Base-by-base conservation (phyloP, 371 early-diverging fungal species). In the Mucor racemosus region DNA sequence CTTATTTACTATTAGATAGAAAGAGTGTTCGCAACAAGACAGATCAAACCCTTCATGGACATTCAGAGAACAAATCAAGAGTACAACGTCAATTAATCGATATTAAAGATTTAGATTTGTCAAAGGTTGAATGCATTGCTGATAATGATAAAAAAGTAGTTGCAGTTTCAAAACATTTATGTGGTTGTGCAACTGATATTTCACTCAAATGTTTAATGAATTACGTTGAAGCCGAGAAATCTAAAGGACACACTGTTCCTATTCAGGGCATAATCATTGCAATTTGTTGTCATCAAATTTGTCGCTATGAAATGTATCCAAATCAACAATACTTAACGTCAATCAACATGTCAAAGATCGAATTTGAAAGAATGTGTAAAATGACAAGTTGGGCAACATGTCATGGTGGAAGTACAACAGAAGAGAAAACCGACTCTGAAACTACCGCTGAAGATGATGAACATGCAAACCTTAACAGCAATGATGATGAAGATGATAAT, bases 141-240 rank as follows among this genome's bases (percentile, higher is more conserved):
- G 67, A 72, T 44, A 63, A 69, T 8, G 33, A 74, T 19, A 87
- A 79, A 36, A 79, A 84, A 7, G 77, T 93, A 13, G 88, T 95
- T 3, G 93, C 89, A 4, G 76, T 89, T 41, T 94, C 94, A 14
- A 96, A 96, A 67, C 97, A 96, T 77, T 82, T 96, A 41, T 96
- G 97, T 78, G 97, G 97, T n/a, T 87, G 90, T 19, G 97, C 97
- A 9, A 95, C 97, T 0, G 97, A 96, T 76, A 80, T 95, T 46
- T 91, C 95, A 0, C 76, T 96, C 26, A 88, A 86, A 62, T 92
- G 95, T 46, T 75, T 92, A 33, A 77, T 84, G 67, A 84, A 89
- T 40, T 92, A 87, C 63, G 82, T 81, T 10, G 75, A 78, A 36
- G 60, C 78, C 14, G 78, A 77, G 61, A 74, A 65, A 34, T 44